Base-by-base conservation (phyloP, 2,329 filamentous ascomycete species). In the Aureobasidium sp. region DNA sequence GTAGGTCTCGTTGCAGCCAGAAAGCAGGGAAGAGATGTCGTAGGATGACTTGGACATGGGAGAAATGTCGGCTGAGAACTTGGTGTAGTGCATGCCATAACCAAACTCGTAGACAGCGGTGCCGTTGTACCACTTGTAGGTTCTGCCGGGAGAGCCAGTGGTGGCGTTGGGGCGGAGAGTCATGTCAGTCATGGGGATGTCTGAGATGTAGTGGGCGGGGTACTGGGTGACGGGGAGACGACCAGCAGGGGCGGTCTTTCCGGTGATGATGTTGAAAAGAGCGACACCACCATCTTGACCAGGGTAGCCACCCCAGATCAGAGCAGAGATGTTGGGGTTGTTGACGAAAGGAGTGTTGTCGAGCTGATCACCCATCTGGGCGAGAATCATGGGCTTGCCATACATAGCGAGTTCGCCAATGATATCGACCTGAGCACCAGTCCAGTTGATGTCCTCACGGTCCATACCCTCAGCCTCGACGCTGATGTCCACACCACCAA, bases 251-350 rank as follows among this genome's bases (percentile, higher is more conserved):
- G 80, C 74, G 2, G 69, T 71, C 2, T 72, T 73, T 2, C 84
- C 84, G 9, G 76, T 79, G 36, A 86, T 67, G 60, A 85, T 74
- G 62, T 84, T 77, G 53, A 84, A 71, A 12, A 86, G 68, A 0
- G 83, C 84, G 9, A 72, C 71, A 2, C 84, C 84, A 13, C 84
- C 84, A 42, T 80, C 79, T 70, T 86, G 83, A 1, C 84, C 83
- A 0, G 84, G 84, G 62, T 84, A 86, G 0, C 83, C 82, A 0
- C 75, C 80, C 84, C 84, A 86, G 0, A 86, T 66, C 0, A 86
- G 68, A 0, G 80, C 77, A 32, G 75, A 77, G 62, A 86, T 76
- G 61, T 79, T 79, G 1, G 71, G 65, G 59, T 82, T 79, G 4
- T 70, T 71, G 6, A 80, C 68, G 3, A 86, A 68, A 3, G 80